A percentile compares a stretch with the other conserved stretches of the same genome.
These are phyloP conservation scores for Paracoccidioides brasiliensis DNA, from an alignment of 2,329 filamentous ascomycete species.

Conservation along the genomic window DNA sequence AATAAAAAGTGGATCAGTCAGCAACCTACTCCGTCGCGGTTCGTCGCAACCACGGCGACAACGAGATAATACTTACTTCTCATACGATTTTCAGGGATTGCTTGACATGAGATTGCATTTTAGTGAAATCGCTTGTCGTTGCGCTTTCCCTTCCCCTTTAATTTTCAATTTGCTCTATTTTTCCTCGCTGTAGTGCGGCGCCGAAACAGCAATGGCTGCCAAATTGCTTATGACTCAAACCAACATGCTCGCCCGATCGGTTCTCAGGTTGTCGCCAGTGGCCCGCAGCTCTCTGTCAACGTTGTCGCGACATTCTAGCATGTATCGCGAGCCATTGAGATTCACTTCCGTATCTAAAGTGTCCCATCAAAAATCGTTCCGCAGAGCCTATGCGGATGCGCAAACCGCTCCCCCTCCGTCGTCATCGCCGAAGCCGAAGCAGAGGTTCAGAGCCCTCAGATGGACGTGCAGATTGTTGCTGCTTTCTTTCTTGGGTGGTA, in stretches of 20 bases:
- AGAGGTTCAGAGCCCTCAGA: constrained; percentile 56
- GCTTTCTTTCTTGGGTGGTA: constrained; percentile 54
- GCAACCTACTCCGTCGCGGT: too few relatives aligned
- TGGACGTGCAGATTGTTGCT: constrained; percentile 78
- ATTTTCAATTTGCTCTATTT: background rate
- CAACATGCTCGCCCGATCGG: constrained; percentile 19
- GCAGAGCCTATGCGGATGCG: constrained; percentile 39
- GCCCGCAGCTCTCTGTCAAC: constrained; percentile 26
- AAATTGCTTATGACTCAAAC: constrained; percentile 23
- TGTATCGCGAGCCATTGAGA: constrained; percentile 18
- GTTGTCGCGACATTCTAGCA: constrained; percentile 15
- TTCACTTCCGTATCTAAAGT: constrained; percentile 14
- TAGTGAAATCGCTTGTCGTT: background rate
- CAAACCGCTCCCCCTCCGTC: constrained; percentile 17
- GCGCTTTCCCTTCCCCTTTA: background rate
- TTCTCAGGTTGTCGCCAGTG: constrained; percentile 24
- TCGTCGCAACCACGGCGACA: too few relatives aligned
- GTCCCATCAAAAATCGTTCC: constrained; percentile 26
- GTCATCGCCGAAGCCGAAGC: constrained; percentile 32
- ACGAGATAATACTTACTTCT: too few relatives aligned
- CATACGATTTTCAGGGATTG: background rate
- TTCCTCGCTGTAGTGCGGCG: background rate
- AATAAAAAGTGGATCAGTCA: too few relatives aligned
- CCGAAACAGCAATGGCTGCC: constrained; percentile 19
- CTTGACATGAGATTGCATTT: background rate